Conservation (phyloP, 139 green algal species). For the Spirogloea muscicola region DNA sequence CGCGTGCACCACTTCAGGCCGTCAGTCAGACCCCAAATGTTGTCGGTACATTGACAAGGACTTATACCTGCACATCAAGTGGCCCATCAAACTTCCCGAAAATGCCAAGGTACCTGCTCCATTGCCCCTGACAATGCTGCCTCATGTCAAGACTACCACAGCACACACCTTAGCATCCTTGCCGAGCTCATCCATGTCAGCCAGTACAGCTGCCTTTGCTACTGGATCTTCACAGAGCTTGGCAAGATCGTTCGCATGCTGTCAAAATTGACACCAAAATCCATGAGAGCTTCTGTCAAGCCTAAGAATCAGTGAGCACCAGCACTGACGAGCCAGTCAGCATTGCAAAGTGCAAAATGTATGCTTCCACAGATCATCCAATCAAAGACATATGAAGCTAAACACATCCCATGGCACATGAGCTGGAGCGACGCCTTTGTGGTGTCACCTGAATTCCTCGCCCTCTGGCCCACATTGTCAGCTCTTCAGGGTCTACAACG, state of each 20-base stretch:
- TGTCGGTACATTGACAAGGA: background rate
- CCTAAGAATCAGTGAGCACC: background rate
- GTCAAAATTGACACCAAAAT: no score
- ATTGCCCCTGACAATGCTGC: no score
- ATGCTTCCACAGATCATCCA: no score
- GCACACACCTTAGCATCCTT: conserved; percentile 23
- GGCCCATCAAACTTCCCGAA: background rate
- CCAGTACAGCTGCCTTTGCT: conserved; percentile 25
- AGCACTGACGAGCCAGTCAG: no score
- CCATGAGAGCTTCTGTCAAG: background rate
- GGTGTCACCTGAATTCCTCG: conserved; percentile 30
- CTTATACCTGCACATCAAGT: background rate
- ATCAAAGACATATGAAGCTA: no score
- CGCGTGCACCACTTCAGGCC: background rate
- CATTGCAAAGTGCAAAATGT: no score
- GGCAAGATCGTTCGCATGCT: conserved; percentile 22
- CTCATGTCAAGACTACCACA: no score
- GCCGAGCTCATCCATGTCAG: conserved; percentile 38
- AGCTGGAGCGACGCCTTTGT: no score
- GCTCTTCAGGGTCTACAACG: conserved; percentile 85
- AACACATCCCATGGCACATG: no score
- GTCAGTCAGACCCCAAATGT: background rate
- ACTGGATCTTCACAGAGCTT: conserved; percentile 39
- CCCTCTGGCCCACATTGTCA: conserved; percentile 55
- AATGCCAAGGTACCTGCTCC: background rate